phyloP scores from a whole-genome alignment of 2,329 filamentous ascomycete genomes.

The Fusarium hostae region DNA sequence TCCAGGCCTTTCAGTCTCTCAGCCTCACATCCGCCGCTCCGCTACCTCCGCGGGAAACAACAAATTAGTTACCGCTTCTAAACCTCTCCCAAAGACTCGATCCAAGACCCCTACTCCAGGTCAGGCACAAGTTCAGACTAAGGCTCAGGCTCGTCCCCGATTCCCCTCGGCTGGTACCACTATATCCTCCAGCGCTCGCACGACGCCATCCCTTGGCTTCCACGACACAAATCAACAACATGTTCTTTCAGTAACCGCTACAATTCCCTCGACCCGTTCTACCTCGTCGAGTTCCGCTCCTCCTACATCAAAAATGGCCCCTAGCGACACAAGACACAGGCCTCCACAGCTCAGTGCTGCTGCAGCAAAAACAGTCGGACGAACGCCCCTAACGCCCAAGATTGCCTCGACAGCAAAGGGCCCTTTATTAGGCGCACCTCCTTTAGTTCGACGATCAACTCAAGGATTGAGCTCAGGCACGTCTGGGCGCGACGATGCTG shows the following conservation, averaged over 20 bases:
- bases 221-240: conserved; percentile 42
- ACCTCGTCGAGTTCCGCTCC: conserved; percentile 42
- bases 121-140: conserved; percentile 16
- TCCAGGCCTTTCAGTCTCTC: conserved; percentile 18
- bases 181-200: conserved; percentile 33
- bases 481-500: conserved; percentile 40
- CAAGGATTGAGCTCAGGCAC: conserved; percentile 19
- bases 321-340: conserved; percentile 68
- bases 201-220: conserved; percentile 37
- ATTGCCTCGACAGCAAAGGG: conserved; percentile 58
- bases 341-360: conserved; percentile 76
- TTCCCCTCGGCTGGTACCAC: conserved; percentile 37
- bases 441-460: conserved; percentile 54
- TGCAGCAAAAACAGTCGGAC: conserved; percentile 63
- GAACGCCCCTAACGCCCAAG: conserved; percentile 65
- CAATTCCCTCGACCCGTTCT: conserved; percentile 45
- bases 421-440: conserved; percentile 52
- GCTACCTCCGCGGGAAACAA: conserved; percentile 15
- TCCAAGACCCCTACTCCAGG: conserved; percentile 25
- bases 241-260: conserved; percentile 48
- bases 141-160: conserved; percentile 36
- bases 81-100: conserved; percentile 30
- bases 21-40: conserved; percentile 27
- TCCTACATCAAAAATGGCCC: conserved; percentile 50
- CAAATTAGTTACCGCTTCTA: conserved; percentile 31